A percentile compares a stretch with the other conserved stretches of the same genome.
Evolutionary conservation across 2,329 filamentous ascomycete genomes (phyloP).

Genomic region (Westerdykella sp.): DNA sequence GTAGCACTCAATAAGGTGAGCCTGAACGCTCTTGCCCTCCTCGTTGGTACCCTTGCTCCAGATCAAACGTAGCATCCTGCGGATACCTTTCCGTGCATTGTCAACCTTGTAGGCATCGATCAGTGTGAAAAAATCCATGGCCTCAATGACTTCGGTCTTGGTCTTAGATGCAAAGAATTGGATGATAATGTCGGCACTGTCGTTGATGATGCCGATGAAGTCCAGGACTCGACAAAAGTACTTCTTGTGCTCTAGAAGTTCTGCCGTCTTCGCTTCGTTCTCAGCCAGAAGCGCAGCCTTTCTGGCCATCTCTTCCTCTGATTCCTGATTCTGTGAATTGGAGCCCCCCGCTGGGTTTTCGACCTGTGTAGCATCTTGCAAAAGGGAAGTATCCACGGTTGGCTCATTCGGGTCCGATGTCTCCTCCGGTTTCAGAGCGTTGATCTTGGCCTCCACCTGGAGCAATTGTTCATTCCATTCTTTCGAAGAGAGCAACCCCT

Average conservation of each 20-base stretch:
- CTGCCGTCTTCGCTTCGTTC: slow-evolving; percentile 80
- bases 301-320: slow-evolving; percentile 57
- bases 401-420: slow-evolving; percentile 63
- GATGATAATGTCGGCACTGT: slow-evolving; percentile 71
- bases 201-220: slow-evolving; percentile 87
- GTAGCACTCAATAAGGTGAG: slow-evolving; percentile 95
- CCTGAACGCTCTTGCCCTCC: slow-evolving; percentile 96
- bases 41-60: slow-evolving; percentile 99
- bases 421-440: slow-evolving; percentile 70
- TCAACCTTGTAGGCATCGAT: slow-evolving; percentile 95
- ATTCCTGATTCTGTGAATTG: slow-evolving; percentile 60
- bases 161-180: slow-evolving; percentile 90
- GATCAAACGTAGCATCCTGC: slow-evolving; percentile 91
- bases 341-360: slow-evolving; percentile 41
- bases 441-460: slow-evolving; percentile 74
- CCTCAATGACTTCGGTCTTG: slow-evolving; percentile 97
- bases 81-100: slow-evolving; percentile 84
- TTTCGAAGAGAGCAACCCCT: slow-evolving; percentile 67
- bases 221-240: slow-evolving; percentile 91
- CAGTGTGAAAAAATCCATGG: slow-evolving; percentile 96
- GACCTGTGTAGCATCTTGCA: slow-evolving; percentile 84
- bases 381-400: slow-evolving; percentile 67
- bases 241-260: slow-evolving; percentile 77
- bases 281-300: slow-evolving; percentile 65
- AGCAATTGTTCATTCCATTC: slow-evolving; percentile 82